Percentiles rank a stretch among this genome's conserved stretches.
These are phyloP conservation scores for Neolecta irregularis DNA, from an alignment of 1,139 yeast genomes.

Conservation along the genomic window DNA sequence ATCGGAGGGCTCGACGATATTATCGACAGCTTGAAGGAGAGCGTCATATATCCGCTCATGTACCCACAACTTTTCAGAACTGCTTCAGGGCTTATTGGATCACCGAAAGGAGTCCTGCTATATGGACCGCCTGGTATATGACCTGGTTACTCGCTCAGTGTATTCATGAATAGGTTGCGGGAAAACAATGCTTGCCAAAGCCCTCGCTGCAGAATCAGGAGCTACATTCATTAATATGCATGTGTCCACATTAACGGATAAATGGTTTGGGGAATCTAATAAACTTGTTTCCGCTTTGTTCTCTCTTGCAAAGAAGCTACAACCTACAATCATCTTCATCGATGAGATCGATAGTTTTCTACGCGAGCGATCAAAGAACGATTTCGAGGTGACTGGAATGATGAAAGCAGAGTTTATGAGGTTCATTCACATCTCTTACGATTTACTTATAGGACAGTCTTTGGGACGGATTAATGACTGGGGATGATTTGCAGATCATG, in stretches of 20 bases:
- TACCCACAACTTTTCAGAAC: slow-evolving; percentile 17
- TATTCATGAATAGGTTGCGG: slow-evolving; percentile 54
- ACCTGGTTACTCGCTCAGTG: not conserved
- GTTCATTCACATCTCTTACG: not conserved
- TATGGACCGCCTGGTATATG: slow-evolving; percentile 63
- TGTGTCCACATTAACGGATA: slow-evolving; percentile 92
- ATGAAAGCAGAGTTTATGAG: slow-evolving; percentile 89
- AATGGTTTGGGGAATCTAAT: slow-evolving; percentile 95
- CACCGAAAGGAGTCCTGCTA: slow-evolving; percentile 86
- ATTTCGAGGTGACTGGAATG: slow-evolving; percentile 93
- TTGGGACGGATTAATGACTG: slow-evolving; percentile 67
- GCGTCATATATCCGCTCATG: slow-evolving; percentile 77
- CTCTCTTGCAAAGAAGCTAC: slow-evolving; percentile 73
- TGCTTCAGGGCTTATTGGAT: slow-evolving; percentile 59
- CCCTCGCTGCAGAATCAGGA: slow-evolving; percentile 80
- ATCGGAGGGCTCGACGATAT: slow-evolving; percentile 78
- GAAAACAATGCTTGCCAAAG: slow-evolving; percentile 93
- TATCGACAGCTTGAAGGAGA: slow-evolving; percentile 71
- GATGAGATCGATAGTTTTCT: slow-evolving; percentile 93
- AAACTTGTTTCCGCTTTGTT: slow-evolving; percentile 89
- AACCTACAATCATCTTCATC: slow-evolving; percentile 88
- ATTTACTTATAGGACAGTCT: slow-evolving; percentile 31
- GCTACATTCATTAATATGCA: slow-evolving; percentile 84
- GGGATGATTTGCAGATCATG: slow-evolving; percentile 54
- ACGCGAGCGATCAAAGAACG: slow-evolving; percentile 57